These are phyloP conservation scores for Penicillium sp. DNA, from an alignment of 2,329 filamentous ascomycete species.

Conservation along the genomic window DNA sequence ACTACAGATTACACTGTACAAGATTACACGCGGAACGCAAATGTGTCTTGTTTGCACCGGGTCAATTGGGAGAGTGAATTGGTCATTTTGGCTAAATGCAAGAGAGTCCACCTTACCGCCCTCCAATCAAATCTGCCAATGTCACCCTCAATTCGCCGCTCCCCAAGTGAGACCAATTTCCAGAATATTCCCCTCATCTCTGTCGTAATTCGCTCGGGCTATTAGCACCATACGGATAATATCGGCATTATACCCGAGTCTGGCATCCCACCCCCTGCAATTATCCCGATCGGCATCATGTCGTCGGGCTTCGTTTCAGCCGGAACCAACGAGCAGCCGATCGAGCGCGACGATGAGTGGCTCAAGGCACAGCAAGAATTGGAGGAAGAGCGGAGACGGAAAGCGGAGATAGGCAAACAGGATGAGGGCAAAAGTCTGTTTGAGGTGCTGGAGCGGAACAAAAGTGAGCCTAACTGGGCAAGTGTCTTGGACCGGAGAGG, in stretches of 20 bases:
- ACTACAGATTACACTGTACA: not conserved
- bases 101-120: not conserved
- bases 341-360: conserved; percentile 47
- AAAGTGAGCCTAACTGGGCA: conserved; percentile 43
- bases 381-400: conserved; percentile 48
- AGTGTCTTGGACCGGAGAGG: not conserved
- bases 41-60: no score
- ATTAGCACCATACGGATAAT: conserved; percentile 17
- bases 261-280: not conserved
- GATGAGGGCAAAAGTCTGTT: conserved; percentile 52
- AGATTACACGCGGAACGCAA: no score
- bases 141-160: not conserved
- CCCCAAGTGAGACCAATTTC: not conserved
- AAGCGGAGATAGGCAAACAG: conserved; percentile 55
- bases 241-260: conserved; percentile 19
- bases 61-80: not conserved
- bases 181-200: not conserved
- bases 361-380: conserved; percentile 45
- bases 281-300: conserved; percentile 33
- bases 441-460: conserved; percentile 52
- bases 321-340: conserved; percentile 43
- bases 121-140: conserved; percentile 4
- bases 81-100: conserved; percentile 6
- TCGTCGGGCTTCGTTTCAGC: conserved; percentile 49
- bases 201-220: not conserved